Evolutionary conservation across 2,329 filamentous ascomycete species (phyloP).

Genomic region (Orbilia oligospora): DNA sequence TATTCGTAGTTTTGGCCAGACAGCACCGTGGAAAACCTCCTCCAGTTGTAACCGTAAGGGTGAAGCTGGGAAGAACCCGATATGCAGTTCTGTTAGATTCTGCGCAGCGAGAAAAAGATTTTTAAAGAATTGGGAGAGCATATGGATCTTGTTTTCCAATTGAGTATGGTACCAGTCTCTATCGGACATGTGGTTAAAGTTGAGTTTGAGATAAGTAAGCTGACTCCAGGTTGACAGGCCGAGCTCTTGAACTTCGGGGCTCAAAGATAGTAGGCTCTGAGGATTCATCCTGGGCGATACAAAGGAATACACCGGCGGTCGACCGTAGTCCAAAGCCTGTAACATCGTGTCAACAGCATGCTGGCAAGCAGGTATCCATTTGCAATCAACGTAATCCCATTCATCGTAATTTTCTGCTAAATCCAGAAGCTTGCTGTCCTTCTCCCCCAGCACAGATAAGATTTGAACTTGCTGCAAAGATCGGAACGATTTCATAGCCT

Average conservation of each 20-base stretch:
- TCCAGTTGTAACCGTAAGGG: constrained; percentile 74
- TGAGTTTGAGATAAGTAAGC: constrained; percentile 76
- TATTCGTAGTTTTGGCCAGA: constrained; percentile 75
- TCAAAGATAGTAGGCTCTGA: constrained; percentile 62
- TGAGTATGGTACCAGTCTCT: constrained; percentile 63
- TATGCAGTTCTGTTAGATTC: constrained; percentile 75
- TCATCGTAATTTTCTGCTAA: constrained; percentile 65
- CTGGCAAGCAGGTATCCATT: constrained; percentile 76
- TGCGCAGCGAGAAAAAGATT: constrained; percentile 74
- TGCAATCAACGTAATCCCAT: constrained; percentile 70
- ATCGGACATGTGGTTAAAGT: constrained; percentile 74
- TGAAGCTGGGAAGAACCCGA: constrained; percentile 74
- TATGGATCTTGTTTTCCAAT: constrained; percentile 72
- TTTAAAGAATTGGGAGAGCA: constrained; percentile 73
- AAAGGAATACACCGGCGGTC: constrained; percentile 74
- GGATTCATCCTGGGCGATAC: constrained; percentile 76
- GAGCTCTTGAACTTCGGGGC: constrained; percentile 67
- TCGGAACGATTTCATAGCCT: constrained; percentile 73
- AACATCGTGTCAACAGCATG: constrained; percentile 75
- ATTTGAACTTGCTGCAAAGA: constrained; percentile 77
- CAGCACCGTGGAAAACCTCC: constrained; percentile 75
- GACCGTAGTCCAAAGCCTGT: constrained; percentile 72
- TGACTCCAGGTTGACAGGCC: constrained; percentile 72
- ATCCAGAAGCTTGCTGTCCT: constrained; percentile 69
- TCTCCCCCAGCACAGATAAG: constrained; percentile 74